A percentile compares a stretch with the other conserved stretches of the same genome.
phyloP scores from a whole-genome alignment of 257 asterid genomes.

The Nicotiana undulata region DNA sequence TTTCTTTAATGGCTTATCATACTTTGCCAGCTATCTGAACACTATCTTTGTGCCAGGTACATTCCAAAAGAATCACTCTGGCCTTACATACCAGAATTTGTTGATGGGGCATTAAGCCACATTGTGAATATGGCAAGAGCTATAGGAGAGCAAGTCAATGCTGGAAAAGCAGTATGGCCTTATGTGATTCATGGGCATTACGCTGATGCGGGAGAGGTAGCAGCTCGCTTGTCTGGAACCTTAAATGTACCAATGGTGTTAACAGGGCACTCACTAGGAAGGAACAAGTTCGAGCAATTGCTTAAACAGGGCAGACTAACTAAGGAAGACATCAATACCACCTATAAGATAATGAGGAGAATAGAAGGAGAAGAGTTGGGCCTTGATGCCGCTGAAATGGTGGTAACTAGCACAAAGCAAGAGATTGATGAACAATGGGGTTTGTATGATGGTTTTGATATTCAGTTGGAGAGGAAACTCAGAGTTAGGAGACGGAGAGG shows the following conservation, averaged over 20 bases:
- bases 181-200: constrained; percentile 64
- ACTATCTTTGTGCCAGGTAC: constrained; percentile 23
- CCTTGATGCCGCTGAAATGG: constrained; percentile 55
- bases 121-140: constrained; percentile 52
- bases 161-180: constrained; percentile 56
- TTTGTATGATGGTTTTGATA: constrained; percentile 56
- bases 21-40: neutral
- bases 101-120: constrained; percentile 55
- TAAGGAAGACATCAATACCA: constrained; percentile 48
- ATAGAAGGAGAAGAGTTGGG: constrained; percentile 62
- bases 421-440: constrained; percentile 80
- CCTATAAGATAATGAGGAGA: constrained; percentile 54
- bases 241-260: constrained; percentile 56
- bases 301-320: constrained; percentile 60
- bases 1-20: neutral
- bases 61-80: constrained; percentile 53
- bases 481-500: constrained; percentile 50
- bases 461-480: constrained; percentile 56
- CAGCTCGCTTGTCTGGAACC: constrained; percentile 51
- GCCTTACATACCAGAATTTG: constrained; percentile 55
- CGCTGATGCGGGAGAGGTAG: constrained; percentile 62
- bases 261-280: constrained; percentile 62
- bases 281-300: constrained; percentile 59
- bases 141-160: constrained; percentile 41
- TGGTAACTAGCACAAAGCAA: constrained; percentile 62